Evolutionary conservation across 106 monocot species (phyloP), one percentile per base, ranked within the genome.

Genomic region (Acanthochlamys bracteata): DNA sequence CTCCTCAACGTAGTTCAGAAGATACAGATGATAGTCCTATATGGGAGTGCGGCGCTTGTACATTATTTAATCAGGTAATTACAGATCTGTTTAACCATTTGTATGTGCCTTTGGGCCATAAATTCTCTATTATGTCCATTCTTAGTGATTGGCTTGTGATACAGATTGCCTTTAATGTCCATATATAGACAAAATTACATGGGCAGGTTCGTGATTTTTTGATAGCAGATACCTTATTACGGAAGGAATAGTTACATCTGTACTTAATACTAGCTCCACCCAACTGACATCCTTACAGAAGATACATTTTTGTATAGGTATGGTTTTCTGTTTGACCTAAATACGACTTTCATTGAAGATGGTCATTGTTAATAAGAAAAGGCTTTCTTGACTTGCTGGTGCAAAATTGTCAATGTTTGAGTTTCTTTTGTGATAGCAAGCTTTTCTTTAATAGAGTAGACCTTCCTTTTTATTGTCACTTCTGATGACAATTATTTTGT

Each of bases 21-120:
- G 60, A 41, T 64, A 68, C 53, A 3, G 71, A 69, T 26, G 76
- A 75, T 42, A 19, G 4, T 68, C 61, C 72, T 17, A 68, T 72
- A 16, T 90, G 94, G 94, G 86, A 84, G 42, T 95, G 90, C 69
- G 59, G 53, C 45, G 25, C 76, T 1, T 95, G 94, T 75, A 95
- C 94, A 16, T 68, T 90, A 40, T 67, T 86, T 22, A 95, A 95
- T 75, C 73, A 84, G 83, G 94, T 90, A 73, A 55, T 56, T 10
- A 33, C 14, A 24, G 13, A 16, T 16, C 7, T 59, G 25, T 59
- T 16, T 16, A 11, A 16, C 7, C 25, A 25, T 33, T 26, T 11
- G n/a, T n/a, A n/a, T 25, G 13, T 59, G 25, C 24, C 25, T 26
- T 33, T 11, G 27, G 1, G 22, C 24, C 26, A 59, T 59, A 33